Base-by-base conservation (phyloP, 441 rosid genomes). In the Flueggea neowawraea region DNA sequence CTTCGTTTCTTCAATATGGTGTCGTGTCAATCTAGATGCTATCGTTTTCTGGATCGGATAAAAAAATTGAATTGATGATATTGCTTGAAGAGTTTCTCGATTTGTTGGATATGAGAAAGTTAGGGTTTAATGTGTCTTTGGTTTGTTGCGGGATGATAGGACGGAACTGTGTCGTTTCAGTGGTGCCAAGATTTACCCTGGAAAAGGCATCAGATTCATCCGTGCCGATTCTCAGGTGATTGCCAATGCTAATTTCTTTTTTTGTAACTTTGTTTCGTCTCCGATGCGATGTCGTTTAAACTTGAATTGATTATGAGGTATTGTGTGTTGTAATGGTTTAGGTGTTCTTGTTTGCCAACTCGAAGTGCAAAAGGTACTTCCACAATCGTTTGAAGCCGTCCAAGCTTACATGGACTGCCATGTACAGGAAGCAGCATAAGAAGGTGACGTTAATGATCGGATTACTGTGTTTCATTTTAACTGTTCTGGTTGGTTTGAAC, bases 331-430 rank as follows among this genome's bases (percentile, higher is more conserved):
- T 59, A 22, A 22, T 22, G 0, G 0, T 53, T 17, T 22, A 91
- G 97, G 97, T 91, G 63, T 91, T 91, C 78, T 76, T 91, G 57
- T 91, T 91, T 73, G 69, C 75, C 32, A 91, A 89, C 75, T 91
- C 97, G 3, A 91, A 91, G 66, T 91, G 96, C 75, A 87, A 91
- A 78, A 80, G 90, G 77, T 89, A 91, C 62, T 91, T 91, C 68
- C 97, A 91, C 77, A 85, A 87, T 72, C 73, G 85, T 57, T 55
- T 91, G 84, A 91, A 91, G 90, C 97, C 96, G 3, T 91, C 97
- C 1, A 91, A 91, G 86, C 95, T 91, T 67, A 63, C 84, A 31
- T 91, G 97, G 97, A 91, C 94, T 11, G 85, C 97, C 66, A 88
- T 91, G 91, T 91, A 80, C 74, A 70, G 97, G 69, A 91, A 91